A percentile compares a stretch with the other conserved stretches of the same genome.
Conservation (phyloP, 306 rosid genomes). For the Hippophae rhamnoides region DNA sequence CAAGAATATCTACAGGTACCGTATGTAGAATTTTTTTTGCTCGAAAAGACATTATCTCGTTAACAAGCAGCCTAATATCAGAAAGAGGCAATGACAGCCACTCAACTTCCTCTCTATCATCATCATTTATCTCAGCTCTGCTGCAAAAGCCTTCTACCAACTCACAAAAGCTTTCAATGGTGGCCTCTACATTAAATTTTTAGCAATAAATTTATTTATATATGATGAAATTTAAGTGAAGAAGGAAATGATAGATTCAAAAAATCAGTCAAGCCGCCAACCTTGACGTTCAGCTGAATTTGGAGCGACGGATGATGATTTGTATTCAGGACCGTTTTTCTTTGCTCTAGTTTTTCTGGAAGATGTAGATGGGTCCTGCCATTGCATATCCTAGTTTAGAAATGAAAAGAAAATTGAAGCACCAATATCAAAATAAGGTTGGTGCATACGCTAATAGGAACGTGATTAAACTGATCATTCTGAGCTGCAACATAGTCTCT, state of each 20-base stretch:
- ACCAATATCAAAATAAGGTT: conserved; percentile 17
- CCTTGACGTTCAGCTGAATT: conserved; percentile 72
- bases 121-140: conserved; percentile 61
- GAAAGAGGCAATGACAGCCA: conserved; percentile 74
- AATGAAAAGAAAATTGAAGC: conserved; percentile 10
- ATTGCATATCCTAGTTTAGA: conserved; percentile 27
- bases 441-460: conserved; percentile 45
- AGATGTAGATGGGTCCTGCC: conserved; percentile 57
- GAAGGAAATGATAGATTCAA: conserved; percentile 4
- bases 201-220: conserved; percentile 15
- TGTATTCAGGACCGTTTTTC: conserved; percentile 49
- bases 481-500: conserved; percentile 41
- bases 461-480: conserved; percentile 33
- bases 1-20: conserved; percentile 70
- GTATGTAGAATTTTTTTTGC: conserved; percentile 68
- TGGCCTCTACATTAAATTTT: conserved; percentile 41
- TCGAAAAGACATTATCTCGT: conserved; percentile 72
- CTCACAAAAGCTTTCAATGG: conserved; percentile 48
- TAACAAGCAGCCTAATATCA: conserved; percentile 75
- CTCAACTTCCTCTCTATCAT: conserved; percentile 85
- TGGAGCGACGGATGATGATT: conserved; percentile 30
- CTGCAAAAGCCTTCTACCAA: conserved; percentile 67
- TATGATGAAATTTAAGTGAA: conserved; percentile 2
- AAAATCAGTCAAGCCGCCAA: conserved; percentile 12
- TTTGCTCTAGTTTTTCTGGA: conserved; percentile 70